Percentiles rank a stretch among this genome's conserved stretches.
Conservation (phyloP, 2,329 filamentous ascomycete species). For the Fusarium zealandicum region DNA sequence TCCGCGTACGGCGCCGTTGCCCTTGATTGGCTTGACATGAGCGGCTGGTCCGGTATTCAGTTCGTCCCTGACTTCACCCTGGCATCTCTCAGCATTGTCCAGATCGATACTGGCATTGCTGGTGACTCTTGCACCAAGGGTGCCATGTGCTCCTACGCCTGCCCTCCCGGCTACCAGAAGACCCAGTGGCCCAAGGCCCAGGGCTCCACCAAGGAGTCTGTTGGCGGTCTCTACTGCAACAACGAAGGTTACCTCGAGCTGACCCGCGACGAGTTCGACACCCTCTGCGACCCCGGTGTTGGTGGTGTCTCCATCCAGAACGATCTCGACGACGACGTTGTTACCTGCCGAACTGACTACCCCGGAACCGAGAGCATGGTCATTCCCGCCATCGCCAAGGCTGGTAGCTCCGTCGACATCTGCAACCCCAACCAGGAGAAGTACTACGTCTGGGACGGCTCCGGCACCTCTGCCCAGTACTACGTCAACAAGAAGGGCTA, state of each 20-base stretch:
- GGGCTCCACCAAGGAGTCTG: constrained; percentile 80
- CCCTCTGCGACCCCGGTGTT: constrained; percentile 77
- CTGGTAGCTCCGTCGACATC: constrained; percentile 68
- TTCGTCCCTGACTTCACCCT: constrained; percentile 60
- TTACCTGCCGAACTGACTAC: constrained; percentile 95
- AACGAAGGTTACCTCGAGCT: constrained; percentile 74
- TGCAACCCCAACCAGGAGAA: constrained; percentile 75
- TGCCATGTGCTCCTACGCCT: constrained; percentile 89
- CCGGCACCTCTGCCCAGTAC: constrained; percentile 88
- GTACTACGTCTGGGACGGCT: constrained; percentile 82
- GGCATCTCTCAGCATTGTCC: constrained; percentile 62
- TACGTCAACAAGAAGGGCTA: constrained; percentile 90
- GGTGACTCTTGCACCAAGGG: constrained; percentile 68
- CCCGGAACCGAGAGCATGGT: constrained; percentile 91
- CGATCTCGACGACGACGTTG: constrained; percentile 69
- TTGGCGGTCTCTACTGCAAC: constrained; percentile 88
- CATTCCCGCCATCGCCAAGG: constrained; percentile 70
- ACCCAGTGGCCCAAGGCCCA: constrained; percentile 84
- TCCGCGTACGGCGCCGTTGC: constrained; percentile 79
- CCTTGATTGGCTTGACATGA: constrained; percentile 71
- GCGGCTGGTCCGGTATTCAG: constrained; percentile 85
- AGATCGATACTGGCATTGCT: constrained; percentile 68
- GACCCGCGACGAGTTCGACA: constrained; percentile 71
- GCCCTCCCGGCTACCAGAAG: constrained; percentile 91
- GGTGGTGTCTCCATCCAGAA: constrained; percentile 78